Evolutionary conservation across 2,329 filamentous ascomycete genomes (phyloP).

Genomic region (Ambrosiella beaveri): DNA sequence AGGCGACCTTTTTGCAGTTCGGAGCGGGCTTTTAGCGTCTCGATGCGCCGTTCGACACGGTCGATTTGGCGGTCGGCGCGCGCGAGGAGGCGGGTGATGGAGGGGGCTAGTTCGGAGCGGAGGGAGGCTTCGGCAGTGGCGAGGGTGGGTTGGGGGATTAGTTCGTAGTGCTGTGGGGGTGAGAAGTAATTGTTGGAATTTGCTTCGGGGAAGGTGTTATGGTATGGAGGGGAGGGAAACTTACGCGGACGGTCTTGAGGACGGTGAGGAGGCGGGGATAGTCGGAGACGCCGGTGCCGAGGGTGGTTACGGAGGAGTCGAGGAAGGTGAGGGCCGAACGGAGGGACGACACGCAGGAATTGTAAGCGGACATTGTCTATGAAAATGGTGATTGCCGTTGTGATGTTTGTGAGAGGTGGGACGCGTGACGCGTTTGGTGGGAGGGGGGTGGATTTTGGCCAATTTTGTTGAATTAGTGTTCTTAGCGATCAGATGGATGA

Average conservation of each 20-base stretch:
- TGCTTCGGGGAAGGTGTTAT: slow-evolving; percentile 49
- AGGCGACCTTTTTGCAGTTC: slow-evolving; percentile 65
- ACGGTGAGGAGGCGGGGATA: slow-evolving; percentile 38
- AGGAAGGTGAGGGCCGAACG: slow-evolving; percentile 43
- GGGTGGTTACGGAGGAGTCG: slow-evolving; percentile 40
- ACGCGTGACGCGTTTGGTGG: not conserved
- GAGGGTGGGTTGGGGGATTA: slow-evolving; percentile 71
- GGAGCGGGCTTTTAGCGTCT: slow-evolving; percentile 64
- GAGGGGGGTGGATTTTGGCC: not conserved
- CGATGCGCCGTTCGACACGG: slow-evolving; percentile 65
- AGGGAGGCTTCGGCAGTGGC: slow-evolving; percentile 68
- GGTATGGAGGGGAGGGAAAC: slow-evolving; percentile 15
- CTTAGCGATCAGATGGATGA: not conserved
- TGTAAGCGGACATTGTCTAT: slow-evolving; percentile 21
- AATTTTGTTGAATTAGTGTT: not conserved
- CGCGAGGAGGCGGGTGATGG: slow-evolving; percentile 59
- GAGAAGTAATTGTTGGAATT: slow-evolving; percentile 34
- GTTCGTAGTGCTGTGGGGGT: slow-evolving; percentile 76
- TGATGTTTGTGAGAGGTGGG: not conserved
- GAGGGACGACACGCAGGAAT: slow-evolving; percentile 42
- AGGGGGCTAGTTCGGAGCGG: slow-evolving; percentile 77
- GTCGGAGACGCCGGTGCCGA: slow-evolving; percentile 39
- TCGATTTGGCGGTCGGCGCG: slow-evolving; percentile 73
- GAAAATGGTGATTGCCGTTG: too few relatives aligned
- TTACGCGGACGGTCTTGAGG: slow-evolving; percentile 39